Base-by-base conservation (phyloP, 257 asterid species). In the Verbena officinalis region DNA sequence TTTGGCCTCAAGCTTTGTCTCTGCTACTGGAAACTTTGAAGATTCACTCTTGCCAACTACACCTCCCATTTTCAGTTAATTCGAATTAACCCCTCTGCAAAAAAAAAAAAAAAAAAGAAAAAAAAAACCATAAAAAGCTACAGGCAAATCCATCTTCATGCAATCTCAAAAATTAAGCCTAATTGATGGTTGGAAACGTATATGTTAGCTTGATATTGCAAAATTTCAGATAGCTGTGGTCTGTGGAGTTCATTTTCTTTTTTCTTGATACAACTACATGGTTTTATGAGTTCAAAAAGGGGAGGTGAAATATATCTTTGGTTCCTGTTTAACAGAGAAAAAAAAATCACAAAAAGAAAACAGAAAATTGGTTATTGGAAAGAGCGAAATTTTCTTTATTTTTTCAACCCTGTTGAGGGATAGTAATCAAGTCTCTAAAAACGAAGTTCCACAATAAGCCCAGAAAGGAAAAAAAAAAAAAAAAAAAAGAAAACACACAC, bases 1-100 rank as follows among this genome's bases (percentile, higher is more conserved):
- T 76, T 72, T 81, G 24, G 79, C 81, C 72, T 81, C 95, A 5
- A 83, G 90, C 70, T 78, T 83, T 20, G 95, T 77, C 80, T 79
- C 83, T 0, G 84, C 71, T 14, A 59, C 65, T 21, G 52, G 71
- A 51, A 77, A 54, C 69, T 30, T 42, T 3, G 78, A 68, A 65
- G 84, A 79, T 16, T 77, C 86, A 55, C n/a, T 46, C 75, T 71
- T 86, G 48, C 63, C 81, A 4, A 72, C 51, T 44, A 69, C 77
- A 62, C 80, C 81, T 71, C 90, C 90, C 95, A 86, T 86, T 71
- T 67, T 64, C 59, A 24, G 66, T 54, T 61, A 7, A 72, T 27
- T 21, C 40, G 31, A 13, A n/a, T n/a, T n/a, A n/a, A n/a, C n/a
- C n/a, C 23, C 21, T 19, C 65, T 68, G 73, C 15, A 7, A 7